phyloP scores from a whole-genome alignment of 2,329 filamentous ascomycete species.

The Ophiostoma australiae region DNA sequence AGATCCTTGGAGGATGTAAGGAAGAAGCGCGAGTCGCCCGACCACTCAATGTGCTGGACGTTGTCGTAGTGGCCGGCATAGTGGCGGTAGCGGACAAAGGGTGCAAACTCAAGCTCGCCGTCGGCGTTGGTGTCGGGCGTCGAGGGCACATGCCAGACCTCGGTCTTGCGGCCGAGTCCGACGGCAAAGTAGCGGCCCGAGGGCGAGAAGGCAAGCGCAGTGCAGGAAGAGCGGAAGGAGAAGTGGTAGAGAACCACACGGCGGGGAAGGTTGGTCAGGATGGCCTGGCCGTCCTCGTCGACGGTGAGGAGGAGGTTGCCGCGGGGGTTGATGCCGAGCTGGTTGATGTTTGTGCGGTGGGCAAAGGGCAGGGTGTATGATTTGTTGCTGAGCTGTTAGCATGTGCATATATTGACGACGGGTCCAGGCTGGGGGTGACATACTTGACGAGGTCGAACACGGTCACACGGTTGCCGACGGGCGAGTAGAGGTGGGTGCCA shows the following conservation, averaged over 20 bases:
- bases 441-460: conserved; percentile 97
- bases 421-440: conserved; percentile 35
- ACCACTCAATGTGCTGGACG: conserved; percentile 87
- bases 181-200: conserved; percentile 89
- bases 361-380: conserved; percentile 83
- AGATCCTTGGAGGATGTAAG: conserved; percentile 87
- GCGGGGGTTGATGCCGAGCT: conserved; percentile 80
- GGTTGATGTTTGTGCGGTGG: conserved; percentile 87
- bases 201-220: conserved; percentile 82
- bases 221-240: conserved; percentile 80
- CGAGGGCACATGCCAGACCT: conserved; percentile 94
- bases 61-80: conserved; percentile 86
- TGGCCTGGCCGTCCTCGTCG: conserved; percentile 90
- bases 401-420: neutral
- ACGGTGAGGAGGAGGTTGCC: conserved; percentile 90
- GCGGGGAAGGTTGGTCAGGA: conserved; percentile 83
- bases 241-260: conserved; percentile 89
- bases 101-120: conserved; percentile 88
- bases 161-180: conserved; percentile 77
- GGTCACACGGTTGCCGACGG: conserved; percentile 91
- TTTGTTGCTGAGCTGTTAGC: conserved; percentile 60
- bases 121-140: conserved; percentile 74
- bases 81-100: conserved; percentile 82
- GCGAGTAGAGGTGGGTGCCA: conserved; percentile 91
- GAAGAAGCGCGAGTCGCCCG: conserved; percentile 91